Evolutionary conservation across 2,329 filamentous ascomycete genomes (phyloP).

Genomic region (Diaporthe nobilis): DNA sequence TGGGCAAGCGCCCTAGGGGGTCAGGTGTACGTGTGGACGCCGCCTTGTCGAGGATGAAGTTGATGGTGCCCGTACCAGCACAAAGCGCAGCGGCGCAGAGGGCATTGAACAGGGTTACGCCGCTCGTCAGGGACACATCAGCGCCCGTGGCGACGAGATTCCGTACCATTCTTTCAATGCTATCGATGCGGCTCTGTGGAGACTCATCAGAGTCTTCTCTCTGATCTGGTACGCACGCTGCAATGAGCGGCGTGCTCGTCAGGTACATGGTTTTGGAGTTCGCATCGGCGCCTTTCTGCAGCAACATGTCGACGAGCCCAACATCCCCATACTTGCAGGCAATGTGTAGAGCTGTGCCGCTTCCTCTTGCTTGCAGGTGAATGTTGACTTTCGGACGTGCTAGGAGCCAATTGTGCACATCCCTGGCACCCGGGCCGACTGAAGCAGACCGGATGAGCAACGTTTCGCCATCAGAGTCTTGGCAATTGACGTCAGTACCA

Average conservation of each 20-base stretch:
- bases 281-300: background rate
- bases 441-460: background rate
- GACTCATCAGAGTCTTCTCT: too few species aligned
- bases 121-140: background rate
- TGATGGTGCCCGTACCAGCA: background rate
- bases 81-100: background rate
- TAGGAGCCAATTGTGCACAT: background rate
- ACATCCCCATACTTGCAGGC: background rate
- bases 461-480: background rate
- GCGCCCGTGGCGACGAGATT: background rate
- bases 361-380: background rate
- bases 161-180: background rate
- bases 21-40: background rate
- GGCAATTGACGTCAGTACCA: background rate
- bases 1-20: conserved; percentile 14
- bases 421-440: background rate
- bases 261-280: background rate
- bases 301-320: background rate
- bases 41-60: conserved; percentile 10
- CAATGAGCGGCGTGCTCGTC: background rate
- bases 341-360: background rate
- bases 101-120: background rate
- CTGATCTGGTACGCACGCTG: background rate
- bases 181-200: background rate
- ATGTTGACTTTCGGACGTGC: background rate